Evolutionary conservation across 1,284 basidiomycete genomes (phyloP), one percentile per base, ranked within the genome.

Genomic region (Cutaneotrichosporon sp.): DNA sequence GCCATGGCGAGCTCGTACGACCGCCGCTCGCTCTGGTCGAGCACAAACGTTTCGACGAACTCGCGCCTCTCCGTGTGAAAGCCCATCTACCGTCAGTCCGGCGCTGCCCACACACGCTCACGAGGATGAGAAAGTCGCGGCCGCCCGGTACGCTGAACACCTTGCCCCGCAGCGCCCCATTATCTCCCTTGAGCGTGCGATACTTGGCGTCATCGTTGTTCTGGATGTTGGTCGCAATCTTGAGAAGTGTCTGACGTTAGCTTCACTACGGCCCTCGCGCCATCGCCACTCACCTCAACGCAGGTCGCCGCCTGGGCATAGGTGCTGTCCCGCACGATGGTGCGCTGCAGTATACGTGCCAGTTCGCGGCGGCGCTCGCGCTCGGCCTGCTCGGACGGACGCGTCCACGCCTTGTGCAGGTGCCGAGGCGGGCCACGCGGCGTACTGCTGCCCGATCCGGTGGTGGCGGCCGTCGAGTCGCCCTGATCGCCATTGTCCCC

Each of bases 111-210:
- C 15, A 4, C 14, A 7, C 18, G 64, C 70, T 57, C 51, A 74
- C 73, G n/a, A 65, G 61, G 23, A 72, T 64, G 33, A 74, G 58
- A 39, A 67, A 72, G 12, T 72, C 73, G 18, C 70, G 64, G 2
- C 70, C 73, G 8, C 71, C 71, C 30, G 62, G 65, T 2, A 61
- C 61, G 14, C 52, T 46, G 34, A 73, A 49, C 1, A 74, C 64
- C 55, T 71, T 69, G 45, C 61, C 63, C 60, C 68, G 67, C 38
- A 74, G 56, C 40, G 59, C 47, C 1, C 44, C 37, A 47, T 72
- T 73, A 43, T 61, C 58, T 1, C 63, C 57, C 60, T 70, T 70
- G 17, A 74, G 43, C 0, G 51, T 59, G 26, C 68, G 55, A 50
- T 52, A 74, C 59, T 72, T 74, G 2, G 62, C 58, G 12, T 74